phyloP scores from a whole-genome alignment of 108 stramenopile genomes.

The Nannochloropsis gaditana region DNA sequence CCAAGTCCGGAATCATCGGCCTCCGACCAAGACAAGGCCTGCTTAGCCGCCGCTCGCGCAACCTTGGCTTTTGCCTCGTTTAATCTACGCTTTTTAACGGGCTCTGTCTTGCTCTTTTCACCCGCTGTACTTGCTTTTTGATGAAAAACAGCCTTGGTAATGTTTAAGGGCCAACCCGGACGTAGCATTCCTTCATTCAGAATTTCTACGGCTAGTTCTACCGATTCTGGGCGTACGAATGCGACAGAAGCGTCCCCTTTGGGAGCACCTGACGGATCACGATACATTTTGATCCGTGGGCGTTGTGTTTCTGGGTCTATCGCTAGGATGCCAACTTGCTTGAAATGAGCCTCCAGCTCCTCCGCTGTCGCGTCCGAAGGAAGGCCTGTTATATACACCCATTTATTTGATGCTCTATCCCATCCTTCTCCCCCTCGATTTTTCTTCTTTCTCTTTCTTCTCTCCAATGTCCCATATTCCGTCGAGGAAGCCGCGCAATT shows the following conservation, averaged over 20 bases:
- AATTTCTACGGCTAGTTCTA: conserved; percentile 78
- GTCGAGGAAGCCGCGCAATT: not conserved
- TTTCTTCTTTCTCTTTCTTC: conserved; percentile 63
- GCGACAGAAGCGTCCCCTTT: conserved; percentile 93
- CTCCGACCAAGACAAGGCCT: conserved; percentile 52
- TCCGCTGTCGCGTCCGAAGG: conserved; percentile 69
- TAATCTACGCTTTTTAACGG: conserved; percentile 34
- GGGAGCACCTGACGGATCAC: conserved; percentile 55
- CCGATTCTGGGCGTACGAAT: conserved; percentile 77
- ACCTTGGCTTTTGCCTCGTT: conserved; percentile 48
- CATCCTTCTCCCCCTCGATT: conserved; percentile 52
- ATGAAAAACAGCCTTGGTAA: conserved; percentile 42
- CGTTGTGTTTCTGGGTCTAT: conserved; percentile 77
- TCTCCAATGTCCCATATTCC: conserved; percentile 23
- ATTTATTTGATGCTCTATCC: conserved; percentile 54
- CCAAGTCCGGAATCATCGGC: conserved; percentile 48
- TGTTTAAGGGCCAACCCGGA: conserved; percentile 13
- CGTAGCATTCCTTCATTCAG: conserved; percentile 60
- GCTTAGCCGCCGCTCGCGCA: conserved; percentile 40
- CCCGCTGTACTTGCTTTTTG: conserved; percentile 22
- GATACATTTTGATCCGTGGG: not conserved
- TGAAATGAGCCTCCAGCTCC: conserved; percentile 68
- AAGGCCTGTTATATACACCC: conserved; percentile 74
- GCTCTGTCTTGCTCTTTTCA: conserved; percentile 23
- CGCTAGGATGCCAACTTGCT: conserved; percentile 78